These are phyloP conservation scores for Botrytis deweyae DNA, from an alignment of 2,329 filamentous ascomycete species.

Conservation along the genomic window DNA sequence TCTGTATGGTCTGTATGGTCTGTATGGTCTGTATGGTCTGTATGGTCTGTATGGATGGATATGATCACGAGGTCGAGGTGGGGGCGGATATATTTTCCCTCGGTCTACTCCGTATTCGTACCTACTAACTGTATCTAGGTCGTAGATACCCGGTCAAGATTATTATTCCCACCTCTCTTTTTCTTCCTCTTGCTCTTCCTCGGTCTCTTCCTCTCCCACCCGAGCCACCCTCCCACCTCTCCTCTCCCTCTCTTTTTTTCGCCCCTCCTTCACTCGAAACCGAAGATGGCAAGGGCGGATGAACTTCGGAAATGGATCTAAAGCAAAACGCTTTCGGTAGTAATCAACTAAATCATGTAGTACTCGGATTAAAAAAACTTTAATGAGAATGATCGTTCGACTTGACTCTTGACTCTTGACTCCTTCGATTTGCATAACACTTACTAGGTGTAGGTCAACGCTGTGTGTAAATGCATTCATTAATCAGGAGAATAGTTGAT, in stretches of 20 bases:
- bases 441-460: not conserved
- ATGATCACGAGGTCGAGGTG: not conserved
- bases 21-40: too few relatives aligned
- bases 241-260: not conserved
- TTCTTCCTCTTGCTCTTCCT: not conserved
- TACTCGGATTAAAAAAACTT: not conserved
- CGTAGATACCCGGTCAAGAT: not conserved
- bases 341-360: not conserved
- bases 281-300: not conserved
- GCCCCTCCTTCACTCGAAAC: not conserved
- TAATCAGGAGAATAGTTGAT: not conserved
- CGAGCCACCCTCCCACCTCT: too few relatives aligned
- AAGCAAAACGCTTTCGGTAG: slow-evolving; percentile 4
- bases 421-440: not conserved
- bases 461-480: not conserved
- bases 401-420: not conserved
- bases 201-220: too few relatives aligned
- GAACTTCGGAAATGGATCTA: slow-evolving; percentile 1
- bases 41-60: not conserved
- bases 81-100: not conserved
- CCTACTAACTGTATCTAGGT: not conserved
- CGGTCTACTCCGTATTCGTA: not conserved
- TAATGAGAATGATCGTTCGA: not conserved
- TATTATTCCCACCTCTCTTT: not conserved
- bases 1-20: too few relatives aligned